Evolutionary conservation across 192 early-diverging fungal species (phyloP), one percentile per base, ranked within the genome.

Genomic region (Gonapodya sp.): DNA sequence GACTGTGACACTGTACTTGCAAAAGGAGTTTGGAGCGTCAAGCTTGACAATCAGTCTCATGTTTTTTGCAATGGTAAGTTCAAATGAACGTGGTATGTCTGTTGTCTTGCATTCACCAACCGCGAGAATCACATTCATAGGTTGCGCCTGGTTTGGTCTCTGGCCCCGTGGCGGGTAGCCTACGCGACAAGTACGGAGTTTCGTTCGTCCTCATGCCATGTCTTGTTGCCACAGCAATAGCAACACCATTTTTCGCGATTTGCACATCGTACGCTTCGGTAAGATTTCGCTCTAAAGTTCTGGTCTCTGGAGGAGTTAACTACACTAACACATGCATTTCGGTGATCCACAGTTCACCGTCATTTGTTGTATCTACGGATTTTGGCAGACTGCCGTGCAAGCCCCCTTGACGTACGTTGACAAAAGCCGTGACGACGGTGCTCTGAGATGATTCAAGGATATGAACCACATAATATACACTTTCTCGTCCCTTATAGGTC

Each of bases 41-140:
- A 80, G 86, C n/a, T 84, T 86, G 0, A 80, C 83, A 18, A 84
- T 90, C 36, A 89, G 91, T 0, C 73, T 93, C 8, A 85, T 95
- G 31, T 92, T 93, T 81, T 86, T 91, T 0, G 86, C 92, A 0
- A 87, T 94, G 73, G 89, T 94, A 1, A 83, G 94, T 64, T 8
- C n/a, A n/a, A n/a, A n/a, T n/a, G n/a, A n/a, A n/a, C n/a, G n/a
- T n/a, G n/a, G n/a, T n/a, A n/a, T n/a, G n/a, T n/a, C n/a, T n/a
- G n/a, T n/a, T n/a, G n/a, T n/a, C n/a, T n/a, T n/a, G n/a, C n/a
- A n/a, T n/a, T n/a, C n/a, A n/a, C n/a, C n/a, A n/a, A n/a, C n/a
- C n/a, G n/a, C n/a, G n/a, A n/a, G n/a, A n/a, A n/a, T n/a, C n/a
- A n/a, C n/a, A n/a, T n/a, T n/a, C 46, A 16, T 24, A 64, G 46